A percentile compares a stretch with the other conserved stretches of the same genome.
Evolutionary conservation across 2,329 filamentous ascomycete species (phyloP).

Genomic region (Alternaria hordeiaustralica): DNA sequence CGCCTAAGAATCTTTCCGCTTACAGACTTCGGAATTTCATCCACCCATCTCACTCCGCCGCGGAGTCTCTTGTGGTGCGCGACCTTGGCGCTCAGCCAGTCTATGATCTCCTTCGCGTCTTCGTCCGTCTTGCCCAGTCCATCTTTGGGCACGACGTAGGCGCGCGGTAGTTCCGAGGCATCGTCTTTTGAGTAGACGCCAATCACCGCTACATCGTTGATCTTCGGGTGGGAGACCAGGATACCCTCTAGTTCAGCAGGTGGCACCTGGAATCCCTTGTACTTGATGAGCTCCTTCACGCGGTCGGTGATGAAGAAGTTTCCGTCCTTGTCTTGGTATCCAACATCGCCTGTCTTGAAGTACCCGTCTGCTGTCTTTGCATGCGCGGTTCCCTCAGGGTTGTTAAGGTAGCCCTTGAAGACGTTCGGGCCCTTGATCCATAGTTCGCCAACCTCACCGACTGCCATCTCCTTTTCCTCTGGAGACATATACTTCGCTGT

Average conservation of each 20-base stretch:
- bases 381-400: conserved; percentile 71
- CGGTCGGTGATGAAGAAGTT: conserved; percentile 93
- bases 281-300: conserved; percentile 53
- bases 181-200: conserved; percentile 54
- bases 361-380: conserved; percentile 79
- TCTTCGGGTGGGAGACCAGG: conserved; percentile 50
- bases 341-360: conserved; percentile 91
- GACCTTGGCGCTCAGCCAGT: conserved; percentile 53
- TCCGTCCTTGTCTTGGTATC: conserved; percentile 75
- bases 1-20: conserved; percentile 57
- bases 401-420: conserved; percentile 80
- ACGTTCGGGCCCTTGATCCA: conserved; percentile 82
- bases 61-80: conserved; percentile 56
- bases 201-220: conserved; percentile 49
- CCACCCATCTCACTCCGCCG: conserved; percentile 55
- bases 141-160: conserved; percentile 44
- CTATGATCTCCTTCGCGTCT: conserved; percentile 49
- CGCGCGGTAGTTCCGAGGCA: conserved; percentile 54
- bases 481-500: conserved; percentile 78
- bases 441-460: conserved; percentile 64
- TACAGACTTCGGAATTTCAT: conserved; percentile 57
- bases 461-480: conserved; percentile 64
- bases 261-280: conserved; percentile 57
- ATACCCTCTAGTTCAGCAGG: conserved; percentile 57
- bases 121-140: conserved; percentile 40